Evolutionary conservation across 768 basidiomycete genomes (phyloP).

Genomic region (Hericium coralloides): DNA sequence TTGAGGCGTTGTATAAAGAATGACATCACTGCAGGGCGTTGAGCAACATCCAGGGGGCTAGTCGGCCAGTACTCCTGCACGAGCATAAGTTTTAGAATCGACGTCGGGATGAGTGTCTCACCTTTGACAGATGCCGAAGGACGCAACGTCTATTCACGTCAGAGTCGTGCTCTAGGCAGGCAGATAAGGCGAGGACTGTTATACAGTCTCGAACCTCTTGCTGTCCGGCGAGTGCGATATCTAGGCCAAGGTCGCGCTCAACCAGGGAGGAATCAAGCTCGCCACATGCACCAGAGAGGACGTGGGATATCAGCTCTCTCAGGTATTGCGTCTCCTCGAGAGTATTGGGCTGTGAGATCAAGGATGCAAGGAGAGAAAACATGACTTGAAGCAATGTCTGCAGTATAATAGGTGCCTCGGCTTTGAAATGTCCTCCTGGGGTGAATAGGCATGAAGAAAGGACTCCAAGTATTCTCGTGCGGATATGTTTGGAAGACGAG

Average conservation of each 20-base stretch:
- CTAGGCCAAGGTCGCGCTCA: constrained; percentile 42
- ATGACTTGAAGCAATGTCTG: constrained; percentile 44
- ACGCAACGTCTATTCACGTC: constrained; percentile 40
- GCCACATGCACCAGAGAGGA: constrained; percentile 40
- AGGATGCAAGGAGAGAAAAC: constrained; percentile 37
- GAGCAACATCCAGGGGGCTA: not conserved
- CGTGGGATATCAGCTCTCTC: constrained; percentile 34
- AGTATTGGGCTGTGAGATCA: constrained; percentile 20
- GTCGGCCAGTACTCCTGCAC: too few relatives aligned
- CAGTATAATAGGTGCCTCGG: constrained; percentile 36
- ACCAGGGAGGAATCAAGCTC: constrained; percentile 37
- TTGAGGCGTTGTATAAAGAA: constrained; percentile 24
- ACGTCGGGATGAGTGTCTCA: constrained; percentile 14
- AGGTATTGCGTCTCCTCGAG: constrained; percentile 27
- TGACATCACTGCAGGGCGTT: not conserved
- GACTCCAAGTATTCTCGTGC: constrained; percentile 40
- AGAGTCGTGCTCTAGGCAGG: constrained; percentile 42
- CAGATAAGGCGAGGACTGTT: constrained; percentile 28
- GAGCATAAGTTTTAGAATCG: not conserved
- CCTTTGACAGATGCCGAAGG: constrained; percentile 41
- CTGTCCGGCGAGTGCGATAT: constrained; percentile 13
- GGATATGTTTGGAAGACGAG: constrained; percentile 25
- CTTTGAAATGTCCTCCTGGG: constrained; percentile 33
- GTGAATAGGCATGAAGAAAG: constrained; percentile 38
- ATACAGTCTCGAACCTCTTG: constrained; percentile 35